Evolutionary conservation across 257 asterid genomes (phyloP).

Genomic region (Avicennia marina): DNA sequence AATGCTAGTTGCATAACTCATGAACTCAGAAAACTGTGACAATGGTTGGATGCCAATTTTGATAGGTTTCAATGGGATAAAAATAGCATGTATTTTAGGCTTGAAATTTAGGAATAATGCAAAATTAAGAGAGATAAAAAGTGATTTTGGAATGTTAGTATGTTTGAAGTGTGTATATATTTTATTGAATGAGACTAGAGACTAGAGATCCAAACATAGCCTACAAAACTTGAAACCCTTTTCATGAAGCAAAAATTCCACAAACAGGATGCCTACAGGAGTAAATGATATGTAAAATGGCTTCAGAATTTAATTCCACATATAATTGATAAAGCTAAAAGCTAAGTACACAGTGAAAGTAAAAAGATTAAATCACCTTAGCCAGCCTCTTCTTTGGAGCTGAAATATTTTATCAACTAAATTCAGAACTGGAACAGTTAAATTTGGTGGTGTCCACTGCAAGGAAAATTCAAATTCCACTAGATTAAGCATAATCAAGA

Average conservation of each 20-base stretch:
- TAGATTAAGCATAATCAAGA: slow-evolving; percentile 17
- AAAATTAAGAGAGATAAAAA: no score
- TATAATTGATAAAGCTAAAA: slow-evolving; percentile 1
- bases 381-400: slow-evolving; percentile 98
- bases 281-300: not conserved
- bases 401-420: slow-evolving; percentile 92
- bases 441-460: slow-evolving; percentile 98
- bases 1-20: slow-evolving; percentile 8
- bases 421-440: slow-evolving; percentile 88
- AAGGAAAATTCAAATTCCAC: slow-evolving; percentile 23
- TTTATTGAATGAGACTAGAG: no score
- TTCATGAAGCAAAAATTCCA: not conserved
- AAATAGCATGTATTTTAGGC: no score
- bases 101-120: no score
- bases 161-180: no score
- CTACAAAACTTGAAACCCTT: no score
- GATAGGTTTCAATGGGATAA: no score
- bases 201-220: no score
- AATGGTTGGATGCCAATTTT: not conserved
- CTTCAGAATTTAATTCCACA: slow-evolving; percentile 9
- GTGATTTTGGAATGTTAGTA: no score
- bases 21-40: not conserved
- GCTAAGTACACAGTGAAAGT: slow-evolving; percentile 28
- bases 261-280: not conserved
- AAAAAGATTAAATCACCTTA: slow-evolving; percentile 55